Percentiles rank a stretch among this genome's conserved stretches.
Conservation (phyloP, 148 eudicot genomes). For the Cornus controversa region DNA sequence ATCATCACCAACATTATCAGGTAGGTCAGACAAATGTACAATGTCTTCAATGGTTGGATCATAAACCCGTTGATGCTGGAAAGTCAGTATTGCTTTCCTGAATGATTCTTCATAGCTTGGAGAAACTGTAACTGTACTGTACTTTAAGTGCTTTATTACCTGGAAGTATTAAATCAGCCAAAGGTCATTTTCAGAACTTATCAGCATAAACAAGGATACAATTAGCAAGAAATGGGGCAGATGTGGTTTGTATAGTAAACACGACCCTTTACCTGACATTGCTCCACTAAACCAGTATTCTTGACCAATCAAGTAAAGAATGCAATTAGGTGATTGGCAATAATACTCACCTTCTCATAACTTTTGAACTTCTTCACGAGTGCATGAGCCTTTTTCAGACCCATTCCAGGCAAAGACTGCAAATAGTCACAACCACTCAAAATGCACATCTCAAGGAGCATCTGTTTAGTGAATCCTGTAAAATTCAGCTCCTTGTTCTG, state of each 20-base stretch:
- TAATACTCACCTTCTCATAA: slow-evolving; percentile 62
- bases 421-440: slow-evolving; percentile 98
- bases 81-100: slow-evolving; percentile 82
- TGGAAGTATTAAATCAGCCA: slow-evolving; percentile 24
- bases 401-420: slow-evolving; percentile 92
- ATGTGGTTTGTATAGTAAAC: neutral
- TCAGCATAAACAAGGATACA: neutral
- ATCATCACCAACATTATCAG: slow-evolving; percentile 42
- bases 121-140: slow-evolving; percentile 61
- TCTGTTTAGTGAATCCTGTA: slow-evolving; percentile 73
- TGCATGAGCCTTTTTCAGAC: slow-evolving; percentile 87
- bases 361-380: slow-evolving; percentile 74
- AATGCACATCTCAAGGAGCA: slow-evolving; percentile 94
- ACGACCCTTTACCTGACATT: neutral
- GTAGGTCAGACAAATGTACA: slow-evolving; percentile 57
- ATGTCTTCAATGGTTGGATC: slow-evolving; percentile 68
- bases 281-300: neutral
- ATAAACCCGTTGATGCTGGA: slow-evolving; percentile 94
- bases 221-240: neutral
- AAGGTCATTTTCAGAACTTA: neutral
- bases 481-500: slow-evolving; percentile 74
- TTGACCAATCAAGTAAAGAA: neutral
- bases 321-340: neutral
- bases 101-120: slow-evolving; percentile 86
- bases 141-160: slow-evolving; percentile 90